A percentile compares a stretch with the other conserved stretches of the same genome.
These are phyloP conservation scores for Phyllosticta ampelicida DNA, from an alignment of 2,329 filamentous ascomycete species.

Conservation along the genomic window DNA sequence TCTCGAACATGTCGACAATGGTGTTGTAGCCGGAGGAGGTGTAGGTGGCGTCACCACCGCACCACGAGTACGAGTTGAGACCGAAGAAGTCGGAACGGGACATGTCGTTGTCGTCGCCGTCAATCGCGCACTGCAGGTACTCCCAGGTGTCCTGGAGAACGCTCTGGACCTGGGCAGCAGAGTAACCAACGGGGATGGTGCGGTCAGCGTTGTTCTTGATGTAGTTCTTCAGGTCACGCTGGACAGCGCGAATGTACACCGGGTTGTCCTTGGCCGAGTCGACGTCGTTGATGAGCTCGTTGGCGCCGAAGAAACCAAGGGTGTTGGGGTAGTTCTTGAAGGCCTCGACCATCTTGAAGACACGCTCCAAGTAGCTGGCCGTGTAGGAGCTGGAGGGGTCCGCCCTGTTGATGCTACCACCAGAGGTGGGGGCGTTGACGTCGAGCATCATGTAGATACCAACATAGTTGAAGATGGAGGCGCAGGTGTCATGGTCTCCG, in stretches of 20 bases:
- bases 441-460: slow-evolving; percentile 58
- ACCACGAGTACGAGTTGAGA: slow-evolving; percentile 66
- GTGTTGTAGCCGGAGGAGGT: slow-evolving; percentile 51
- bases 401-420: slow-evolving; percentile 46
- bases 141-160: slow-evolving; percentile 65
- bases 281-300: slow-evolving; percentile 57
- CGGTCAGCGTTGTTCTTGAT: slow-evolving; percentile 48
- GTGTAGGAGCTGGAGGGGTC: slow-evolving; percentile 47
- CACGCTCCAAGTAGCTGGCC: slow-evolving; percentile 43
- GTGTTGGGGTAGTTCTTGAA: slow-evolving; percentile 58
- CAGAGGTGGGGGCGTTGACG: slow-evolving; percentile 50
- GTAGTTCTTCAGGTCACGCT: slow-evolving; percentile 58
- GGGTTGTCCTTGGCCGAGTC: slow-evolving; percentile 41
- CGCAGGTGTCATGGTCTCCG: slow-evolving; percentile 51
- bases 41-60: slow-evolving; percentile 56
- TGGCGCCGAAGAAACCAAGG: slow-evolving; percentile 56
- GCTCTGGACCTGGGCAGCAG: slow-evolving; percentile 62
- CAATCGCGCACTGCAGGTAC: slow-evolving; percentile 58
- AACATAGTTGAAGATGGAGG: slow-evolving; percentile 53
- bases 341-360: slow-evolving; percentile 53
- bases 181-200: slow-evolving; percentile 56
- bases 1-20: slow-evolving; percentile 54
- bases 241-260: slow-evolving; percentile 50
- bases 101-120: slow-evolving; percentile 39
- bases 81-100: slow-evolving; percentile 66